A percentile compares a stretch with the other conserved stretches of the same genome.
Conservation (phyloP, 495 filamentous ascomycete species). For the Lasiosphaeria miniovina region DNA sequence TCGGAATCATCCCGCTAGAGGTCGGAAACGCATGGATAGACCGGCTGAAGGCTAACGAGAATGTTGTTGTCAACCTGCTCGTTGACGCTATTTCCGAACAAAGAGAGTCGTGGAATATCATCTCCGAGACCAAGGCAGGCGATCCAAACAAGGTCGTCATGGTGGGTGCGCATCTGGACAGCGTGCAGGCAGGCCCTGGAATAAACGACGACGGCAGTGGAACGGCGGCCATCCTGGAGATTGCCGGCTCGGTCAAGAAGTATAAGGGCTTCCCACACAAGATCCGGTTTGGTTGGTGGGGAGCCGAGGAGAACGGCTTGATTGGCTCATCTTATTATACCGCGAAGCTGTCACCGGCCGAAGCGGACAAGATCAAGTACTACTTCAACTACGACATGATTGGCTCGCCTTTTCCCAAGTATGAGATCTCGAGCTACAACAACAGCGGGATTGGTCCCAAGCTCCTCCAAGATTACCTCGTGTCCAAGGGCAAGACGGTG, state of each 20-base stretch:
- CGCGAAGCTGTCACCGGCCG: slow-evolving; percentile 29
- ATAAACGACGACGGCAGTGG: slow-evolving; percentile 53
- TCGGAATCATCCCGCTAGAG: slow-evolving; percentile 33
- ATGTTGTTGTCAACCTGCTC: slow-evolving; percentile 19
- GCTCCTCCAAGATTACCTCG: slow-evolving; percentile 29
- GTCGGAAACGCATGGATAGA: slow-evolving; percentile 49
- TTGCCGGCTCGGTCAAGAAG: slow-evolving; percentile 60
- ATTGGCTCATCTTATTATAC: slow-evolving; percentile 63
- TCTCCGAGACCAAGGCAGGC: slow-evolving; percentile 62
- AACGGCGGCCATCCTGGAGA: slow-evolving; percentile 48
- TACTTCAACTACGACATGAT: slow-evolving; percentile 84
- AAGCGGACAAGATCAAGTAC: slow-evolving; percentile 55
- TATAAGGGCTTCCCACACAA: slow-evolving; percentile 57
- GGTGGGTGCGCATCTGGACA: slow-evolving; percentile 67
- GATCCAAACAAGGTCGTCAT: slow-evolving; percentile 62
- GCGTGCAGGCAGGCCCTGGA: slow-evolving; percentile 58
- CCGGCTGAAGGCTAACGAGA: slow-evolving; percentile 36
- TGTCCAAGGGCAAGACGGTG: slow-evolving; percentile 32
- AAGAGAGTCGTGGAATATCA: slow-evolving; percentile 58
- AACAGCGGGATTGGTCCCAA: slow-evolving; percentile 36
- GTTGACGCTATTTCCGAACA: slow-evolving; percentile 45
- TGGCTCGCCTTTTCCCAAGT: slow-evolving; percentile 65
- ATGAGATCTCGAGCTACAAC: slow-evolving; percentile 50
- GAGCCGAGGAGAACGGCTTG: slow-evolving; percentile 63
- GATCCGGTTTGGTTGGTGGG: slow-evolving; percentile 69